phyloP scores from a whole-genome alignment of 2,329 filamentous ascomycete species.

The Falciphora oryzae region DNA sequence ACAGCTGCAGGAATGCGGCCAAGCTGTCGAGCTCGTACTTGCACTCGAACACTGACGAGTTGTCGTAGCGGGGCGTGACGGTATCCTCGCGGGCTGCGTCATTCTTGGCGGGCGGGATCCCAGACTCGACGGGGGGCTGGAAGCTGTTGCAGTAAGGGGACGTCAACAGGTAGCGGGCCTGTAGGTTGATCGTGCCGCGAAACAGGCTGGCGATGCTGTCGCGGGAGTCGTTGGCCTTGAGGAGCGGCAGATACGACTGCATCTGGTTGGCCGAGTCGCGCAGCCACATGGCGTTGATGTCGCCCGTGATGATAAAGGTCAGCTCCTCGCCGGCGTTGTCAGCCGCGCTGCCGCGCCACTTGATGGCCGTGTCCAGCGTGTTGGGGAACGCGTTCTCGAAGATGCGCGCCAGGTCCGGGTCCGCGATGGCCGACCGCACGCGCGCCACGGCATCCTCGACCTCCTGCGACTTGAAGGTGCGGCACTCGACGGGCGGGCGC shows the following conservation, averaged over 20 bases:
- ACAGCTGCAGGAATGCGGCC: constrained; percentile 77
- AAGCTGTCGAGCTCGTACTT: constrained; percentile 94
- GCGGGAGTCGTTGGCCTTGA: constrained; percentile 43
- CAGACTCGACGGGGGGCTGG: constrained; percentile 75
- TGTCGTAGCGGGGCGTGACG: constrained; percentile 59
- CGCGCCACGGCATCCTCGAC: constrained; percentile 72
- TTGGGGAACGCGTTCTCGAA: constrained; percentile 72
- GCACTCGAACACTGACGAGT: constrained; percentile 78
- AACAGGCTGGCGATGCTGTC: constrained; percentile 62
- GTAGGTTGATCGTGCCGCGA: constrained; percentile 70
- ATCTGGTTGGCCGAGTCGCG: constrained; percentile 56
- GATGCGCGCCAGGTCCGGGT: constrained; percentile 67
- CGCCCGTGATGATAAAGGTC: constrained; percentile 56
- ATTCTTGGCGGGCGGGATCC: constrained; percentile 52
- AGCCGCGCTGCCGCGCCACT: constrained; percentile 18
- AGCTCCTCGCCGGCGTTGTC: constrained; percentile 34
- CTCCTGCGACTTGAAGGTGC: constrained; percentile 70
- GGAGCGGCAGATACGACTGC: constrained; percentile 64
- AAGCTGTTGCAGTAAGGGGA: constrained; percentile 91
- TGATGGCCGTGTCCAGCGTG: constrained; percentile 42
- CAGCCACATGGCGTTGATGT: constrained; percentile 30
- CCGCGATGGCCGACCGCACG: constrained; percentile 63
- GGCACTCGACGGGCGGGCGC: constrained; percentile 68
- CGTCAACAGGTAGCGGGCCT: constrained; percentile 62
- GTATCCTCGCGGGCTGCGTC: constrained; percentile 54